A percentile compares a stretch with the other conserved stretches of the same genome.
Evolutionary conservation across 257 asterid genomes (phyloP).

Genomic region (Parsonsia alboflavescens): DNA sequence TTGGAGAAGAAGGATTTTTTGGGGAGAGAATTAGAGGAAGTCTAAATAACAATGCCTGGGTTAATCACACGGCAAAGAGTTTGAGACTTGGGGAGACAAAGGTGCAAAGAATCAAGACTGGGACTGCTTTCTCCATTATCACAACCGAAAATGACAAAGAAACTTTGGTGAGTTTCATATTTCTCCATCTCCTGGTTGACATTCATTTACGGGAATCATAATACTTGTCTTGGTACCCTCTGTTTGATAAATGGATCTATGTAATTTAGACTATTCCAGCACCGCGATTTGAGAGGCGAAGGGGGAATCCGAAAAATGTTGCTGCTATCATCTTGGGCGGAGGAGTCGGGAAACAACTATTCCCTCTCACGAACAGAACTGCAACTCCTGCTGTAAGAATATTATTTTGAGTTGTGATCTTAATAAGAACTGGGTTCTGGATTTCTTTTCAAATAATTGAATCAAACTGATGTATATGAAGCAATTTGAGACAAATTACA

Average conservation of each 20-base stretch:
- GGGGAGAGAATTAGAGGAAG: conserved; percentile 61
- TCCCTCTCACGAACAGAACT: conserved; percentile 85
- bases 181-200: not conserved
- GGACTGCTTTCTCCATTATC: conserved; percentile 71
- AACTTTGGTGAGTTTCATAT: conserved; percentile 37
- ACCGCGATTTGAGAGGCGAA: conserved; percentile 50
- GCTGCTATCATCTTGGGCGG: conserved; percentile 97
- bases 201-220: not conserved
- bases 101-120: conserved; percentile 44
- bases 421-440: not conserved
- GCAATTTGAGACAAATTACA: not conserved
- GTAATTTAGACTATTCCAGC: conserved; percentile 47
- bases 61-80: conserved; percentile 33
- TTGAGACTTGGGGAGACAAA: conserved; percentile 39
- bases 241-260: conserved; percentile 14
- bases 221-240: not conserved
- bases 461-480: not conserved
- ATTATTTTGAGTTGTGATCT: conserved; percentile 1
- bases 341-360: conserved; percentile 80
- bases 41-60: conserved; percentile 23
- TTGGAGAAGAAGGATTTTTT: conserved; percentile 50
- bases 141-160: conserved; percentile 62
- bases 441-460: not conserved
- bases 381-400: conserved; percentile 96
- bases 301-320: conserved; percentile 80